Conservation (phyloP, 805 yeast genomes). For the Wickerhamomyces kurtzmanii region DNA sequence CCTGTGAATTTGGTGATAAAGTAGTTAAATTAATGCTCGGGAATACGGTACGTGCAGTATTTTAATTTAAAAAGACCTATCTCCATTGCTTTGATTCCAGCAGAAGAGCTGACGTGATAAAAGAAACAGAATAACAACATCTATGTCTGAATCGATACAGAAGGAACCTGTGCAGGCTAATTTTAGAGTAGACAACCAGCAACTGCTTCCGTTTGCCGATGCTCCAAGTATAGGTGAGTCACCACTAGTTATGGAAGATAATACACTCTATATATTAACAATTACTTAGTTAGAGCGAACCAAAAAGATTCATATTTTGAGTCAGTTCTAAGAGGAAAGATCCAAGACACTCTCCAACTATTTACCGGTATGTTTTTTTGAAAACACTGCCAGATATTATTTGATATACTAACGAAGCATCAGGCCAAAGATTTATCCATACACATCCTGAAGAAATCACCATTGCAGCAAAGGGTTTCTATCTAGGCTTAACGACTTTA, state of each 20-base stretch:
- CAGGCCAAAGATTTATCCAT: slow-evolving; percentile 56
- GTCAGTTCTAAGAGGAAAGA: slow-evolving; percentile 37
- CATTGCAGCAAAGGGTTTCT: slow-evolving; percentile 46
- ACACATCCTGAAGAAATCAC: slow-evolving; percentile 53
- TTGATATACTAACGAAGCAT: neutral
- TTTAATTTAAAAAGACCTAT: too few relatives aligned
- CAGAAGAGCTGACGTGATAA: too few relatives aligned
- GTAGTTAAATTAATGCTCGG: too few relatives aligned
- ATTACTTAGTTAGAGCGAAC: slow-evolving; percentile 60
- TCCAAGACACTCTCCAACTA: slow-evolving; percentile 45
- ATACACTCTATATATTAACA: slow-evolving; percentile 1
- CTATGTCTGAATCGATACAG: too few relatives aligned
- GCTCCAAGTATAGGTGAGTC: slow-evolving; percentile 76
- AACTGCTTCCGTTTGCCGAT: slow-evolving; percentile 58
- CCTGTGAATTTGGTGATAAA: too few relatives aligned
- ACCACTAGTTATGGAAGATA: neutral
- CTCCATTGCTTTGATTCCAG: too few relatives aligned
- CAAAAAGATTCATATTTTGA: slow-evolving; percentile 82
- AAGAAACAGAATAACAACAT: too few relatives aligned
- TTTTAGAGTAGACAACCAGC: neutral
- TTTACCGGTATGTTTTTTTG: slow-evolving; percentile 23
- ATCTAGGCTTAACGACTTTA: slow-evolving; percentile 68
- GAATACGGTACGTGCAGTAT: too few relatives aligned
- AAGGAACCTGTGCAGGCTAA: too few relatives aligned
- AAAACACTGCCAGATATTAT: slow-evolving; percentile 15